These are phyloP conservation scores for Fistulina hepatica DNA, from an alignment of 1,284 basidiomycete species.

Conservation along the genomic window DNA sequence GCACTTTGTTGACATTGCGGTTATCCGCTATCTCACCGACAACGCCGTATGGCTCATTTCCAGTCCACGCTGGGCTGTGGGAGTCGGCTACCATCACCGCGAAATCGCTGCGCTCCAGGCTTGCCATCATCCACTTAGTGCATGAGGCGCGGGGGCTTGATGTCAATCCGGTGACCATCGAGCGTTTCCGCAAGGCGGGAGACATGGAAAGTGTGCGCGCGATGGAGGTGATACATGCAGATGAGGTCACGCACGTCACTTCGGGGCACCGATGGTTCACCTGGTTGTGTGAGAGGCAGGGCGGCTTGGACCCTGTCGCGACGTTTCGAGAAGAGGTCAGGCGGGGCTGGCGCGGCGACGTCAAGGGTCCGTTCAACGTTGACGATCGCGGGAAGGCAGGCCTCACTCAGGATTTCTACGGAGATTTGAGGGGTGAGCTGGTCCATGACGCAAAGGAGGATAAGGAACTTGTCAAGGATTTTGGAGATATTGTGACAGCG, in stretches of 20 bases:
- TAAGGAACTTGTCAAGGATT: too few relatives aligned
- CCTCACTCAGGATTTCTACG: constrained; percentile 61
- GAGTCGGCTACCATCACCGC: constrained; percentile 70
- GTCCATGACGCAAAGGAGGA: constrained; percentile 17
- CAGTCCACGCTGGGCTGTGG: constrained; percentile 74
- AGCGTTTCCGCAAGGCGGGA: constrained; percentile 59
- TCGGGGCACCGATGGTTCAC: constrained; percentile 80
- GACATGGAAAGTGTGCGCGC: constrained; percentile 63
- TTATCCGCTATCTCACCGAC: constrained; percentile 53
- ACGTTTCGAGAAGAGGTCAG: constrained; percentile 71
- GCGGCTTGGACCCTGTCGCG: constrained; percentile 50
- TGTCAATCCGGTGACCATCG: constrained; percentile 79
- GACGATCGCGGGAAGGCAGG: constrained; percentile 69
- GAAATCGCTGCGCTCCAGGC: constrained; percentile 59
- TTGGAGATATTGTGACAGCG: too few relatives aligned
- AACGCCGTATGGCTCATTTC: constrained; percentile 67
- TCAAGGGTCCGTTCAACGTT: constrained; percentile 81
- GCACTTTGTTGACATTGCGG: constrained; percentile 45
- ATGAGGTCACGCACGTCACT: constrained; percentile 79
- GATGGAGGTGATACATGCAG: constrained; percentile 71
- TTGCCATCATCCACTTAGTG: constrained; percentile 84
- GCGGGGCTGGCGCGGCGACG: constrained; percentile 65
- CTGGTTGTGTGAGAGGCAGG: constrained; percentile 59
- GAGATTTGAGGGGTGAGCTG: constrained; percentile 58
- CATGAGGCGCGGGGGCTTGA: constrained; percentile 85